These are phyloP conservation scores for Quercus dentata DNA, from an alignment of 306 rosid species.

Conservation along the genomic window DNA sequence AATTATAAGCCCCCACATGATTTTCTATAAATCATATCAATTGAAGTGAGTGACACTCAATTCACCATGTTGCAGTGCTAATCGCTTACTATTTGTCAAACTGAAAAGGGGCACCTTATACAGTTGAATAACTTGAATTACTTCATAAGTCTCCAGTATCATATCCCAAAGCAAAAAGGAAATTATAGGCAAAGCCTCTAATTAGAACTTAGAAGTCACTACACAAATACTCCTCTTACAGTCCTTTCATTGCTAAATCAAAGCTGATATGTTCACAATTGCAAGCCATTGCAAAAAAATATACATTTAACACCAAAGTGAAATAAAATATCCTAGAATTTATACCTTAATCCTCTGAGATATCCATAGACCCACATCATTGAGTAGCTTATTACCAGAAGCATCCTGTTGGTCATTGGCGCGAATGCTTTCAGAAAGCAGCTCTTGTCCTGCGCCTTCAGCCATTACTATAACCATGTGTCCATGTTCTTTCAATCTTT, in stretches of 20 bases:
- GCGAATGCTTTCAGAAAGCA: conserved; percentile 27
- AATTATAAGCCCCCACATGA: background rate
- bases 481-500: conserved; percentile 55
- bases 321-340: background rate
- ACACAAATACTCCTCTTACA: background rate
- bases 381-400: conserved; percentile 44
- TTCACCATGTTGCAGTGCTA: too few relatives aligned
- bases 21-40: background rate
- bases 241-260: too few relatives aligned
- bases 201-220: background rate
- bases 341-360: conserved; percentile 62
- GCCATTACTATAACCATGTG: conserved; percentile 84
- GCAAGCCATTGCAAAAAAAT: background rate
- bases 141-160: background rate
- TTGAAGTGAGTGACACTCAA: background rate
- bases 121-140: background rate
- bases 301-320: background rate
- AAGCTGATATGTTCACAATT: background rate
- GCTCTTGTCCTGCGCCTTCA: conserved; percentile 74
- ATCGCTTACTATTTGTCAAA: background rate
- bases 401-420: conserved; percentile 37
- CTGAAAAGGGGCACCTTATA: background rate
- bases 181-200: background rate
- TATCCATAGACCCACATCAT: conserved; percentile 70
- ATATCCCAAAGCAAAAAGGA: background rate